phyloP scores from a whole-genome alignment of 768 basidiomycete genomes.

The Gloeophyllum trabeum region DNA sequence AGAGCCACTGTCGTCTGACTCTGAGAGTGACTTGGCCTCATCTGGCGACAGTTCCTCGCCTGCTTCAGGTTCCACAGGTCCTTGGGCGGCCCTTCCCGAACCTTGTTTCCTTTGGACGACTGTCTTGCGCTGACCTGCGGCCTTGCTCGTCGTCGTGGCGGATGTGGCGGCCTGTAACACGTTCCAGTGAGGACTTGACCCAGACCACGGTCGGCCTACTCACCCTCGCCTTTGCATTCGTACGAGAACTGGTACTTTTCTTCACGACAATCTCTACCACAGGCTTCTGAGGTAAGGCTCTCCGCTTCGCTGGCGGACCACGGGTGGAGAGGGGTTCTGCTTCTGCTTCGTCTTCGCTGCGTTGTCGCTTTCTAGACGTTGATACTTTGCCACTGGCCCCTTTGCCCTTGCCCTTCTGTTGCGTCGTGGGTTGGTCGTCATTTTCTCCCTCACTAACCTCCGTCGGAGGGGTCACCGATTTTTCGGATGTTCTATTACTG shows the following conservation, averaged over 20 bases:
- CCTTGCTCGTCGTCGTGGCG: no score
- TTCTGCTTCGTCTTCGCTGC: conserved; percentile 4
- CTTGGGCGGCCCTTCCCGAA: no score
- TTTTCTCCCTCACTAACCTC: conserved; percentile 23
- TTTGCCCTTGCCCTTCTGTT: conserved; percentile 2
- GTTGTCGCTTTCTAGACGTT: conserved; percentile 12
- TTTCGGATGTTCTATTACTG: conserved; percentile 32
- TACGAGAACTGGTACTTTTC: conserved; percentile 6
- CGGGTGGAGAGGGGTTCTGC: no score
- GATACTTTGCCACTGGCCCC: no score
- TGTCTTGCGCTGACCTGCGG: no score
- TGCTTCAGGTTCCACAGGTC: no score
- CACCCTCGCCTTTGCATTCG: no score
- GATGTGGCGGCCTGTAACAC: no score
- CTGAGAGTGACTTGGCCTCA: conserved; percentile 18
- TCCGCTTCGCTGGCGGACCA: conserved; percentile 21
- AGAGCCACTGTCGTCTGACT: conserved; percentile 49
- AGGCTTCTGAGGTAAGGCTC: conserved; percentile 17
- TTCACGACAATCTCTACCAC: conserved; percentile 10
- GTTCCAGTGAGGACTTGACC: no score
- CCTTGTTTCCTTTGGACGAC: no score
- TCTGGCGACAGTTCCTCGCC: conserved; percentile 5
- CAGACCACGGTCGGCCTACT: no score
- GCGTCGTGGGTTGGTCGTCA: conserved; percentile 1
- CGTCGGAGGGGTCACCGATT: conserved; percentile 41